phyloP scores from a whole-genome alignment of 768 basidiomycete genomes.

The Agaricus blazei region DNA sequence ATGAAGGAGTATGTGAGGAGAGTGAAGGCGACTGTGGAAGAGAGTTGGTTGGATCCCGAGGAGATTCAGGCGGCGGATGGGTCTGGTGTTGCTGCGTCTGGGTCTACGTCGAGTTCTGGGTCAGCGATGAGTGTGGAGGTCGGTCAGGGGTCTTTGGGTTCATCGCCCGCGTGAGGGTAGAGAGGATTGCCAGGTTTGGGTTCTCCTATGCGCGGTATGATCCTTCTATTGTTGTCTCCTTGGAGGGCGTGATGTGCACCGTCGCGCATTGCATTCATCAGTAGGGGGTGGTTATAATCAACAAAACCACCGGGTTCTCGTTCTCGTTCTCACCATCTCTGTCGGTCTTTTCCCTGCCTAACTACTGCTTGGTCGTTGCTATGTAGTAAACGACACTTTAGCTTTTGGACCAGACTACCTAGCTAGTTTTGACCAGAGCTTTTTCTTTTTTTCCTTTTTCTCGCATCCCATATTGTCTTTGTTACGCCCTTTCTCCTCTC shows the following conservation, averaged over 20 bases:
- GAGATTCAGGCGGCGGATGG: constrained; percentile 27
- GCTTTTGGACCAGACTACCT: constrained; percentile 1
- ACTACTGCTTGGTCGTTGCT: constrained; percentile 1
- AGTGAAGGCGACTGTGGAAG: constrained; percentile 91
- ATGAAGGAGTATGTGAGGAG: constrained; percentile 97
- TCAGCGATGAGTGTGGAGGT: constrained; percentile 4
- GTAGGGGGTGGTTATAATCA: not conserved
- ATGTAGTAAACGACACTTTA: not conserved
- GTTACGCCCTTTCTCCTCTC: not conserved
- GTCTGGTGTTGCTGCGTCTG: not conserved
- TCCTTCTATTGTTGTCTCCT: not conserved
- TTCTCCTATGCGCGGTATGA: not conserved
- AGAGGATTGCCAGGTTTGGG: not conserved
- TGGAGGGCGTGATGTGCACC: not conserved
- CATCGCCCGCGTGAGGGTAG: not conserved
- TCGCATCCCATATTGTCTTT: not conserved
- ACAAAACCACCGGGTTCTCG: not conserved
- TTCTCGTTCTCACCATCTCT: not conserved
- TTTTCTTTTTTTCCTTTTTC: not conserved
- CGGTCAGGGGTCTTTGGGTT: constrained; percentile 1
- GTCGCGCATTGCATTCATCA: not conserved
- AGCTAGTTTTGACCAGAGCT: not conserved
- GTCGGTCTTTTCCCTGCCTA: not conserved
- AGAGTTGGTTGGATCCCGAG: constrained; percentile 90
- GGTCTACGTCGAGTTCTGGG: not conserved